Evolutionary conservation across 1,284 basidiomycete species (phyloP).

Genomic region (Sanghuangporus baumii): DNA sequence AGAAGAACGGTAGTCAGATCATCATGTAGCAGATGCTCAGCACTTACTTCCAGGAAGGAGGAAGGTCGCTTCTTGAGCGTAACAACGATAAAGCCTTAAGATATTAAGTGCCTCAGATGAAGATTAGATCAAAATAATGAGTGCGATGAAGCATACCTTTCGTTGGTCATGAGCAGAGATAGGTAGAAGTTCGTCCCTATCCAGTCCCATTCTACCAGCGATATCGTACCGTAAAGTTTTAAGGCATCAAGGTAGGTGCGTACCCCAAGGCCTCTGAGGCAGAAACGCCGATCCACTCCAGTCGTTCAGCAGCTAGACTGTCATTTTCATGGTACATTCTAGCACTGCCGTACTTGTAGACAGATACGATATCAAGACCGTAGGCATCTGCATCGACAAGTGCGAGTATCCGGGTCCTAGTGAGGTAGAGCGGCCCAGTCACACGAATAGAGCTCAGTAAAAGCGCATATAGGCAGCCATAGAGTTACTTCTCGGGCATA

Average conservation of each 20-base stretch:
- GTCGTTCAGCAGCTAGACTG: slow-evolving; percentile 55
- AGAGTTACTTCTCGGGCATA: slow-evolving; percentile 43
- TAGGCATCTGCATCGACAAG: slow-evolving; percentile 90
- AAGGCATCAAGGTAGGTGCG: slow-evolving; percentile 16
- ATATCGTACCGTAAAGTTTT: not conserved
- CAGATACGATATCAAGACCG: slow-evolving; percentile 83
- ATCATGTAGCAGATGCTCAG: slow-evolving; percentile 10
- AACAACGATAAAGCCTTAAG: slow-evolving; percentile 67
- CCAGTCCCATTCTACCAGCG: slow-evolving; percentile 43
- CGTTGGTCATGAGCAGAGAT: slow-evolving; percentile 68
- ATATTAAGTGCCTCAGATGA: not conserved
- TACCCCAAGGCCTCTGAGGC: slow-evolving; percentile 60
- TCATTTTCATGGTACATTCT: slow-evolving; percentile 58
- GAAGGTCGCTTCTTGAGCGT: slow-evolving; percentile 37
- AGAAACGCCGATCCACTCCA: slow-evolving; percentile 79
- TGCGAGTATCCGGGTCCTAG: slow-evolving; percentile 65
- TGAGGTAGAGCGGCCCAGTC: not conserved
- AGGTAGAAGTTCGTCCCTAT: slow-evolving; percentile 57
- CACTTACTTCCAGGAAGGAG: slow-evolving; percentile 66
- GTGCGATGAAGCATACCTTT: slow-evolving; percentile 42
- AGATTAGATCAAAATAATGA: not conserved
- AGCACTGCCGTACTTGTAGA: slow-evolving; percentile 71
- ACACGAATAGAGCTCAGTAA: not conserved
- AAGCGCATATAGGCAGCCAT: not conserved
- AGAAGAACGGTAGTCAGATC: not conserved